Base-by-base conservation (phyloP, 805 yeast genomes). In the Kodamaea fukazawae region DNA sequence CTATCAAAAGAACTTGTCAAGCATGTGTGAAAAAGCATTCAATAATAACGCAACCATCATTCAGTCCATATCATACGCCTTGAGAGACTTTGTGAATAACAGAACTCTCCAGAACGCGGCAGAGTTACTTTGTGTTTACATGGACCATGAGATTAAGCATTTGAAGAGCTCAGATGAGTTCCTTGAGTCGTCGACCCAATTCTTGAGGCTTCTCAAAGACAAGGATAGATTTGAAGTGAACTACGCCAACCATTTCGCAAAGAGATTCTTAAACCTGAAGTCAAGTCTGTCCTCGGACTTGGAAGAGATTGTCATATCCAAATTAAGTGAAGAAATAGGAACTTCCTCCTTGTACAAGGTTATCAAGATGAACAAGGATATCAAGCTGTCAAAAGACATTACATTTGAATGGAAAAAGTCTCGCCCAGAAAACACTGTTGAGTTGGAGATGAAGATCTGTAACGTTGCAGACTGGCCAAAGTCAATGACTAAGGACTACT, bases 311-410 rank as follows among this genome's bases (percentile, higher is more conserved):
- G 69, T 88, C 57, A 79, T 89, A 14, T 69, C 80, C 1, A 79
- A 78, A 50, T 64, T 89, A 28, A 78, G 82, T 47, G 81, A 78
- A 47, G 96, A 86, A 54, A 73, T 85, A 53, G 96, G 96, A 0
- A 73, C 85, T 2, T 75, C 88, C 0, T 84, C 86, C 39, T 80
- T 96, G 0, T 76, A 86, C 3, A 84, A 84, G 49, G 69, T 90
- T 23, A 89, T 87, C 54, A 88, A 86, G 31, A 90, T 90, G 96
- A 79, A 87, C 47, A 76, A 82, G 52, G 97, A 90, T 54, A 79
- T 88, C 33, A 76, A 76, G 35, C 65, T 59, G 63, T 66, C 72
- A 5, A 50, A 53, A 20, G 70, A 65, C 20, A 42, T 67, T 12
- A 68, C 73, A 10, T 38, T 43, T 11, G 73, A 67, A 7, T 69